A percentile compares a stretch with the other conserved stretches of the same genome.
These are phyloP conservation scores for Trichoderma endophyticum DNA, from an alignment of 2,329 filamentous ascomycete species.

Conservation along the genomic window DNA sequence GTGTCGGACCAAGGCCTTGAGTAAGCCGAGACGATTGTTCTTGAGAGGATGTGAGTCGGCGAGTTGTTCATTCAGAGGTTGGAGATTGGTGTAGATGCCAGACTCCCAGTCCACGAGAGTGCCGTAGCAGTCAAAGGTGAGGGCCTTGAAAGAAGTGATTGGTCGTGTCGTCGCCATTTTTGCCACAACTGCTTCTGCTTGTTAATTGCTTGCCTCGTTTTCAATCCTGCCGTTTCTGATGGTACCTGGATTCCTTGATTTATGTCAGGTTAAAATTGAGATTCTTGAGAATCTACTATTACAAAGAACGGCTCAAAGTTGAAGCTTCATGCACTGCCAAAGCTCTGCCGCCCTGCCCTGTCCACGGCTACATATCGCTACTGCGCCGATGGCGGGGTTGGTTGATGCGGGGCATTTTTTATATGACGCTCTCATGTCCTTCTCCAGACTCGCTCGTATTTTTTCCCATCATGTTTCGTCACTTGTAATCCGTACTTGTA, in stretches of 20 bases:
- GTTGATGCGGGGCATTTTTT: neutral
- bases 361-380: too few species aligned
- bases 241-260: neutral
- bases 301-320: neutral
- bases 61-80: constrained; percentile 44
- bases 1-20: constrained; percentile 48
- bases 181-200: neutral
- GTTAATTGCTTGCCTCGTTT: neutral
- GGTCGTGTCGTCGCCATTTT: constrained; percentile 21
- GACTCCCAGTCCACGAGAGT: constrained; percentile 76
- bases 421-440: neutral
- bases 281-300: neutral
- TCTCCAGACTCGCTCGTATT: neutral
- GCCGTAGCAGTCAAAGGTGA: constrained; percentile 77
- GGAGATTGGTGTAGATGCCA: constrained; percentile 57
- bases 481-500: neutral
- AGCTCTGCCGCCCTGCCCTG: neutral
- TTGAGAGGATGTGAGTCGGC: constrained; percentile 36
- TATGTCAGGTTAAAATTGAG: neutral
- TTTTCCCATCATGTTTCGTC: neutral
- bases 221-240: neutral
- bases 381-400: neutral
- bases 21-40: constrained; percentile 38
- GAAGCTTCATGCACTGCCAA: neutral
- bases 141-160: constrained; percentile 36